Percentiles rank a stretch among this genome's conserved stretches.
Evolutionary conservation across 345 rosid species (phyloP).

Genomic region (Conringia planisiliqua): DNA sequence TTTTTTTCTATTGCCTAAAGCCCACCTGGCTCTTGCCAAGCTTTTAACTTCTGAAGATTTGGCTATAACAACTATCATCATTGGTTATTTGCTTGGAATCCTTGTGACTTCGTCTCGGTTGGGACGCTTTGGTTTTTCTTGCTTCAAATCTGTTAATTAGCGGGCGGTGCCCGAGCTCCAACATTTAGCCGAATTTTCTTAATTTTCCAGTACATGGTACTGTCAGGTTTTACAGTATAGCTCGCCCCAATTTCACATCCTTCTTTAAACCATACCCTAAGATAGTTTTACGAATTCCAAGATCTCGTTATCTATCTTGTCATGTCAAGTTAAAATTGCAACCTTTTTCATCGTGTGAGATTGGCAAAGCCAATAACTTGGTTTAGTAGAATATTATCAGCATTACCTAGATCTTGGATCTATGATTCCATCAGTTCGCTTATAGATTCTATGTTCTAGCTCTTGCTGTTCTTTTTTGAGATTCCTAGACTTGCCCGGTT

Average conservation of each 20-base stretch:
- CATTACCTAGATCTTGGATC: not conserved
- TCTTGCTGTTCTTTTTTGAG: not conserved
- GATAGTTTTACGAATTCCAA: not conserved
- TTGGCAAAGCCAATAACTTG: not conserved
- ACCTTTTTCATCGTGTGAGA: not conserved
- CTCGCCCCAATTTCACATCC: not conserved
- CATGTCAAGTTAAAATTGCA: not conserved
- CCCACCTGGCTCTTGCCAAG: not conserved
- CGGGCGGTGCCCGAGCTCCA: not conserved
- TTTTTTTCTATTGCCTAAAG: not conserved
- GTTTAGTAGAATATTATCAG: not conserved
- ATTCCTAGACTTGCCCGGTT: not conserved
- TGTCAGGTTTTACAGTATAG: not conserved
- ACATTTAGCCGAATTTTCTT: not conserved
- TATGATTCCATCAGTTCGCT: not conserved
- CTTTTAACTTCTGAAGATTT: not conserved
- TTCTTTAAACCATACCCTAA: not conserved
- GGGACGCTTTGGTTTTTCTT: not conserved
- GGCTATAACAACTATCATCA: not conserved
- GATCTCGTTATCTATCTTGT: not conserved
- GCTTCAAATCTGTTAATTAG: not conserved
- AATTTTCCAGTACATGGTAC: not conserved
- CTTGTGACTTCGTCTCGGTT: not conserved
- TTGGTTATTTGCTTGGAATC: not conserved
- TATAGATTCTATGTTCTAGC: slow-evolving; percentile 2